Base-by-base conservation (phyloP, 2,329 filamentous ascomycete genomes). In the Arthrinium puccinioides region DNA sequence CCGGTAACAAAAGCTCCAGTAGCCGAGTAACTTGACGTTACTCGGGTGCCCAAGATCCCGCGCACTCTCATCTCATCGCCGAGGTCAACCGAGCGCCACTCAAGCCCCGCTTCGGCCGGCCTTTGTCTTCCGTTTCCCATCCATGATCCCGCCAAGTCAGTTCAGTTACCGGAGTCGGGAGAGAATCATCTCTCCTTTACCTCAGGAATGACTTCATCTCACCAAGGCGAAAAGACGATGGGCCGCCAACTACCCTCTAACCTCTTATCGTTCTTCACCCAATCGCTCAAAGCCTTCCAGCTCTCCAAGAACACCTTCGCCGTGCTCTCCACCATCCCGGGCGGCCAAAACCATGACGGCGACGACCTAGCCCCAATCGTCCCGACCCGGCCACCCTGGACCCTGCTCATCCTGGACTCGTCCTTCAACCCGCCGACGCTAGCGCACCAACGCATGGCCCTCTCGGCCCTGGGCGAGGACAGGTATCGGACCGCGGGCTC, bases 361-460 rank as follows among this genome's bases (percentile, higher is more conserved):
- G 13, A 14, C 3, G 20, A 23, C n/a, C 6, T 24, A 24, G 31
- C 21, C 6, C 14, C 20, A 13, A 9, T 8, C 2, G 18, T 23
- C 31, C 30, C 40, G 5, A 24, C 33, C 18, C 33, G 54, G 10
- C 51, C 55, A 11, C 50, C 50, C 1, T 46, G 43, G 16, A 56
- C 53, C 14, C 62, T 84, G 40, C 60, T 82, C 37, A 62, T 83
- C 38, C 68, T 83, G 32, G 79, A 84, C 57, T 79, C 79, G 35
- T 81, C 76, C 41, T 84, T 82, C 63, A 83, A 84, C 52, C 79
- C 79, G 19, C 79, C 79, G 1, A 82, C 79, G 0, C 59, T 63
- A 7, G 79, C 78, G 3, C 79, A 84, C 53, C 60, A 69, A 29
- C 62, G 61, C 39, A 79, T 84, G 66, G 73, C 69, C 1, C 54